These are phyloP conservation scores for Candida neerlandica DNA, from an alignment of 1,139 yeast genomes.

Conservation along the genomic window DNA sequence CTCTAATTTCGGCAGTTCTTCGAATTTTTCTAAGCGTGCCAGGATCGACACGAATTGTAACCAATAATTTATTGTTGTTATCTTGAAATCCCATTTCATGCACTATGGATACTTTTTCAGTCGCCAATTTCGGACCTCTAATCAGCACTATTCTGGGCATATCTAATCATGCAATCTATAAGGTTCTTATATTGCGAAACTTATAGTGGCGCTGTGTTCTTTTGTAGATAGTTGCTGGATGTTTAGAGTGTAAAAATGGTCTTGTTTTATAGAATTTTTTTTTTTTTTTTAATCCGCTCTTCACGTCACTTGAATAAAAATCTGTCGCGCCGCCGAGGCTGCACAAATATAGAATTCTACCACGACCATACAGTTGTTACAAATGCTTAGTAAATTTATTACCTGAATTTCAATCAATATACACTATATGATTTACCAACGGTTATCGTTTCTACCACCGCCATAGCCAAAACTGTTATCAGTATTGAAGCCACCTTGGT, in stretches of 20 bases:
- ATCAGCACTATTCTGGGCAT: not conserved
- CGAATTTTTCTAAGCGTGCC: not conserved
- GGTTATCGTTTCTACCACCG: conserved; percentile 4
- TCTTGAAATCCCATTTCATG: conserved; percentile 1
- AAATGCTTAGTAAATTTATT: too few species aligned
- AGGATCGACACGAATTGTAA: not conserved
- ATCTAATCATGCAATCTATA: too few species aligned
- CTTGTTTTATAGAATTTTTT: not conserved
- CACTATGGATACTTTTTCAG: not conserved
- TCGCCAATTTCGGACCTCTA: not conserved
- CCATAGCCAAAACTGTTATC: conserved; percentile 7
- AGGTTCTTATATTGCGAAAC: too few species aligned
- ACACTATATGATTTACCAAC: not conserved
- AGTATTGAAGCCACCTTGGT: conserved; percentile 2
- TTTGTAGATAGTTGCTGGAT: too few species aligned
- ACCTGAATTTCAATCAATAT: not conserved
- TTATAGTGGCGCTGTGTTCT: too few species aligned
- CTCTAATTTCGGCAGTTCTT: too few species aligned
- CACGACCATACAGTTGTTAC: too few species aligned
- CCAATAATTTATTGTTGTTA: not conserved
- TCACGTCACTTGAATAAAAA: not conserved
- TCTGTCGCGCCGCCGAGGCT: too few species aligned
- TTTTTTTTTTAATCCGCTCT: not conserved
- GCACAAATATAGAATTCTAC: too few species aligned
- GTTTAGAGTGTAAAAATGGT: not conserved